Evolutionary conservation across 441 rosid genomes (phyloP), one percentile per base, ranked within the genome.

Genomic region (Geranium incanum): DNA sequence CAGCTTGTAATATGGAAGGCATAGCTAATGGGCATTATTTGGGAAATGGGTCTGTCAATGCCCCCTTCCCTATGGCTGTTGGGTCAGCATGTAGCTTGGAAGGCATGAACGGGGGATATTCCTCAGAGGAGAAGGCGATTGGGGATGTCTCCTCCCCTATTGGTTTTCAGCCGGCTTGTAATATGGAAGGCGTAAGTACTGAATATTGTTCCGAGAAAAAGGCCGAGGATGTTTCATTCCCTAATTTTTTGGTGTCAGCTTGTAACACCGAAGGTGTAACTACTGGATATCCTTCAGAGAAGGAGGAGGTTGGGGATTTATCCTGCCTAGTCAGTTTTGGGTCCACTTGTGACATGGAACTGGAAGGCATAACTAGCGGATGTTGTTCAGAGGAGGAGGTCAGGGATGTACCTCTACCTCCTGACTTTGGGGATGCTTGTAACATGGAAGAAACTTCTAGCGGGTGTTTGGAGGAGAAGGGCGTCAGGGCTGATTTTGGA

Each of bases 1-100:
- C 81, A 5, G 76, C 74, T 33, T 70, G 73, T 73, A 69, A 78
- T 50, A 21, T 52, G 59, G 18, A 52, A 52, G 59, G 59, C 4
- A 15, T 52, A n/a, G n/a, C 55, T 9, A 45, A n/a, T 45, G 33
- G 59, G 18, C n/a, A 52, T 52, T n/a, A 15, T n/a, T 52, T 15
- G 59, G 59, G 4, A 15, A 52, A 52, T 15, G 59, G 16, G 18
- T 15, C 5, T 4, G 18, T n/a, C 16, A 5, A 52, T 52, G 59
- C n/a, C 5, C n/a, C 59, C 16, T n/a, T 15, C 59, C 59, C 59
- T 1, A 5, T n/a, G 6, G 16, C 16, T 52, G 13, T 52, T 5
- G 16, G 5, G n/a, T 52, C 18, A 28, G 33, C 33, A 28, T 28
- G 33, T 28, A 28, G 33, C 33, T 28, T 28, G 33, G 59, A 52